Conservation (phyloP, 2,329 filamentous ascomycete genomes). For the Xylariaceae sp. region DNA sequence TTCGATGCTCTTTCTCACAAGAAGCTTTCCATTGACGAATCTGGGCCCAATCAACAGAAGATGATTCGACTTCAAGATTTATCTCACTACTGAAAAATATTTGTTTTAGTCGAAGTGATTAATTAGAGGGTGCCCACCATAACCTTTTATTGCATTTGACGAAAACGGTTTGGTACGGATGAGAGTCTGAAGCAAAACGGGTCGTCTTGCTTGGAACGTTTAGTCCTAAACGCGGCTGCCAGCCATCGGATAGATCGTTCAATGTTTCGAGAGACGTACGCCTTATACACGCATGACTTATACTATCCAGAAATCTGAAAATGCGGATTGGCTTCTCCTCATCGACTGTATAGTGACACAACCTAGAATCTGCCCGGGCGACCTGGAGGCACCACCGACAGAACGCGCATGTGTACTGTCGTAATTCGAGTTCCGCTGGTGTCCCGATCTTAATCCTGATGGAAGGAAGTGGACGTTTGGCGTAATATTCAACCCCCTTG, state of each 20-base stretch:
- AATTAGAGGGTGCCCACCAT: too few species aligned
- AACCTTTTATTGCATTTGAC: too few species aligned
- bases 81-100: not conserved
- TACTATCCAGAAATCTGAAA: too few species aligned
- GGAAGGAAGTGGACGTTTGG: not conserved
- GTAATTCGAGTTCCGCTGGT: not conserved
- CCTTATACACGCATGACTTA: too few species aligned
- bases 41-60: not conserved
- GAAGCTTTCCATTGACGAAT: not conserved
- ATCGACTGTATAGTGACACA: not conserved
- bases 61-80: not conserved
- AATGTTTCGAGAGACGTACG: too few species aligned
- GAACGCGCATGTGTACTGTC: not conserved
- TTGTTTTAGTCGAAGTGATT: too few species aligned
- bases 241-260: too few species aligned
- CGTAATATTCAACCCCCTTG: not conserved
- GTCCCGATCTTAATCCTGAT: not conserved
- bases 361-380: not conserved
- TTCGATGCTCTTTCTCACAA: not conserved
- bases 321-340: too few species aligned
- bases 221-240: too few species aligned
- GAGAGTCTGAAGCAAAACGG: too few species aligned
- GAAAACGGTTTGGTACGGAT: too few species aligned
- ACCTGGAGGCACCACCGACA: not conserved
- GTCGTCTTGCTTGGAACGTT: too few species aligned